These are phyloP conservation scores for Geotrichum bryndzae DNA, from an alignment of 1,139 yeast genomes.

Conservation along the genomic window DNA sequence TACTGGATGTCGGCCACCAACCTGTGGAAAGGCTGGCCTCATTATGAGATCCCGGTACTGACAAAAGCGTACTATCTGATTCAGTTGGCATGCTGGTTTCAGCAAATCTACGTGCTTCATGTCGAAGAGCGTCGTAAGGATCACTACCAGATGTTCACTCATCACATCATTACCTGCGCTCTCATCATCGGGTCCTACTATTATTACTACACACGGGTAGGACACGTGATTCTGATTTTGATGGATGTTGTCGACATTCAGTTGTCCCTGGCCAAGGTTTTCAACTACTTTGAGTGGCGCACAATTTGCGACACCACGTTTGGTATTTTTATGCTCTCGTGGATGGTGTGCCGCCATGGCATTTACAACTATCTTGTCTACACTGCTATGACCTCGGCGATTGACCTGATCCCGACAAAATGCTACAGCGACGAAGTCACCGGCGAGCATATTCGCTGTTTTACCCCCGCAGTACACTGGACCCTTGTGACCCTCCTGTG, in stretches of 20 bases:
- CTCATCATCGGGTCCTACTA: constrained; percentile 68
- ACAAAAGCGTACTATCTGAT: constrained; percentile 68
- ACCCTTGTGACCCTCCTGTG: constrained; percentile 53
- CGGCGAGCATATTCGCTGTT: constrained; percentile 44
- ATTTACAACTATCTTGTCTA: constrained; percentile 62
- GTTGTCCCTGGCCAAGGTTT: constrained; percentile 66
- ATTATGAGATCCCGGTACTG: constrained; percentile 38
- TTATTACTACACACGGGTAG: constrained; percentile 68
- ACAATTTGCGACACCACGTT: constrained; percentile 64
- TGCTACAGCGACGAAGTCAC: constrained; percentile 27
- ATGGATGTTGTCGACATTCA: constrained; percentile 82
- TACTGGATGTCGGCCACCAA: constrained; percentile 56
- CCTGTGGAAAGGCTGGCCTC: constrained; percentile 74
- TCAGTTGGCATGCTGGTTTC: constrained; percentile 72
- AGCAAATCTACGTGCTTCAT: constrained; percentile 70
- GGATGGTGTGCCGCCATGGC: constrained; percentile 73
- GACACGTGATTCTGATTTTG: constrained; percentile 67
- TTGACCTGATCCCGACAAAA: constrained; percentile 24
- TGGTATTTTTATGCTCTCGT: constrained; percentile 55
- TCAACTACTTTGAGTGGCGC: constrained; percentile 62
- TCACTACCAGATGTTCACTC: constrained; percentile 78
- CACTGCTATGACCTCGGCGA: constrained; percentile 32
- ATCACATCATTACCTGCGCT: constrained; percentile 73
- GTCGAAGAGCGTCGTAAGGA: constrained; percentile 78
- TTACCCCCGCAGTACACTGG: constrained; percentile 47